These are phyloP conservation scores for Graphilbum ipis-grandicollis DNA, from an alignment of 2,329 filamentous ascomycete genomes.

Conservation along the genomic window DNA sequence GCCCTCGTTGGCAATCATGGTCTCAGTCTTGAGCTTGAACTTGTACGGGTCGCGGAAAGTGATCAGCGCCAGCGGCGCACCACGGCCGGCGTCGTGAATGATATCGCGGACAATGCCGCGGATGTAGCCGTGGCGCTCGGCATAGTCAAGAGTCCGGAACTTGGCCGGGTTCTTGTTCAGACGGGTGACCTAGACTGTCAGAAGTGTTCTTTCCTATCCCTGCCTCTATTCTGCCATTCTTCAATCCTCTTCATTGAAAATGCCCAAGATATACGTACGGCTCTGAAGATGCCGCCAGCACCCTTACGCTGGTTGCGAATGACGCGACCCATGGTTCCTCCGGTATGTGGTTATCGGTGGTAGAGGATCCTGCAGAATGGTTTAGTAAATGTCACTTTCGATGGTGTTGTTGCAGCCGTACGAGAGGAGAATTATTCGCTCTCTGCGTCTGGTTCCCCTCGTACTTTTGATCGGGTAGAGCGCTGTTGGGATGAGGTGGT, in stretches of 20 bases:
- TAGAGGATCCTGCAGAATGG: conserved; percentile 5
- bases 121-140: conserved; percentile 94
- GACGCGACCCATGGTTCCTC: conserved; percentile 11
- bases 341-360: conserved; percentile 2
- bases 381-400: too few species aligned
- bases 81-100: conserved; percentile 96
- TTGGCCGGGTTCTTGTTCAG: conserved; percentile 86
- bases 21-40: conserved; percentile 96
- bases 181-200: conserved; percentile 49
- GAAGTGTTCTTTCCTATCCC: not conserved
- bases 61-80: conserved; percentile 93
- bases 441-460: too few species aligned
- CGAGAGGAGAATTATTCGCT: too few species aligned
- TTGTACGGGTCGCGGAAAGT: conserved; percentile 95
- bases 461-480: too few species aligned
- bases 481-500: not conserved
- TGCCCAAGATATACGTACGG: conserved; percentile 7
- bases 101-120: conserved; percentile 97
- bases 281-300: conserved; percentile 38
- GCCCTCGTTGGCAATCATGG: conserved; percentile 99
- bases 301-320: conserved; percentile 51
- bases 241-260: not conserved
- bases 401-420: too few species aligned
- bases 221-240: not conserved
- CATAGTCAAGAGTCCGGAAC: conserved; percentile 92